Evolutionary conservation across 1,284 basidiomycete genomes (phyloP), one percentile per base, ranked within the genome.

Genomic region (Inonotus hispidus): DNA sequence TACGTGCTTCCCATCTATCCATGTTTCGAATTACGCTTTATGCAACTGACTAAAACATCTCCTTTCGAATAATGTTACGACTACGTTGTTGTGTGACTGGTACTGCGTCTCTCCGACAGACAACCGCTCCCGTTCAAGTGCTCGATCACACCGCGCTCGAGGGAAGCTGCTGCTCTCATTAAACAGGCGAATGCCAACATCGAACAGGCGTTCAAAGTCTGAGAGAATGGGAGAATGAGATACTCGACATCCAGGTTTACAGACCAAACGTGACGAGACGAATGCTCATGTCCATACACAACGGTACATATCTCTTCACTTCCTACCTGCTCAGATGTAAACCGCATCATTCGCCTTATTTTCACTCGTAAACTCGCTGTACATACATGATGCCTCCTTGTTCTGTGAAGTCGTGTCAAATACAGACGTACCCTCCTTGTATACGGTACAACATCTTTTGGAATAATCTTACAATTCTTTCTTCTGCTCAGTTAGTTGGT

Each of bases 91-190:
- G n/a, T 6, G 7, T 39, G n/a, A 3, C n/a, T 2, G 11, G 11
- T 39, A 10, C 16, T 6, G n/a, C n/a, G 2, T 39, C 38, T 13
- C 38, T 11, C 3, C n/a, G 38, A 35, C 23, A 62, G 60, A n/a
- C 46, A 45, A 8, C 60, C 60, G 8, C 53, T 37, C 37, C 14
- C 37, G n/a, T 62, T 45, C 21, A 32, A 53, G 14, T 62, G 60
- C 45, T 21, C 47, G 14, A 58, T 62, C 29, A 29, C 52, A 7
- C 60, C 60, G 0, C 55, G 60, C 14, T 52, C 50, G 14, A 10
- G 35, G 32, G 27, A 52, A 27, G 50, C 50, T 5, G 50, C 27
- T n/a, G 27, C 32, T 14, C 50, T 52, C 16, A 37, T 52, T 27
- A 27, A 27, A 1, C 50, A 52, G 16, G 25, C 50, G 14, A 52